Conservation (phyloP, 768 basidiomycete genomes). For the Hericium coralloides region DNA sequence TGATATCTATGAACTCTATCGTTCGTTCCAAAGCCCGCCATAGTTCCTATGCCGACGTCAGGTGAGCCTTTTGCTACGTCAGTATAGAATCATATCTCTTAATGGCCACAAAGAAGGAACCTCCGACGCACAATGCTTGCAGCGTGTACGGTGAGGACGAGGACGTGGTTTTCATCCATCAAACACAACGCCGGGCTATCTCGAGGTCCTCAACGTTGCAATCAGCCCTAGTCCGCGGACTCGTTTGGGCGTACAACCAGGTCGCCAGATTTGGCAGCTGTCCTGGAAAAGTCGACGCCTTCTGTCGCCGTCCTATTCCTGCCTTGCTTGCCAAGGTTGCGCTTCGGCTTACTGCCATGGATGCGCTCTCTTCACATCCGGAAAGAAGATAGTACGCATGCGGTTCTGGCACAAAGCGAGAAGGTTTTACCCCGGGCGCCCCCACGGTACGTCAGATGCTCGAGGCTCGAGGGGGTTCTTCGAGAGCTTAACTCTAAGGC, state of each 20-base stretch:
- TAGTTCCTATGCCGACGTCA: too few species aligned
- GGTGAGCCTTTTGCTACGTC: too few species aligned
- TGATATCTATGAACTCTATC: too few species aligned
- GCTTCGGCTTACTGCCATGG: too few species aligned
- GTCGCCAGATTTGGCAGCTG: background rate
- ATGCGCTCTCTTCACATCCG: background rate
- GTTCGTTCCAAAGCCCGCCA: too few species aligned
- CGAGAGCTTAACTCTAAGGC: background rate
- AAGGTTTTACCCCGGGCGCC: background rate
- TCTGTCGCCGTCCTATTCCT: background rate
- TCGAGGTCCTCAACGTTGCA: too few species aligned
- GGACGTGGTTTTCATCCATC: too few species aligned
- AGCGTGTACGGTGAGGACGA: too few species aligned
- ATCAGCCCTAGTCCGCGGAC: background rate
- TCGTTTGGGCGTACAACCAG: background rate
- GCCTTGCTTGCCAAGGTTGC: background rate
- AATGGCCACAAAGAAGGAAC: too few species aligned
- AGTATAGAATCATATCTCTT: too few species aligned
- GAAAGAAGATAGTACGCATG: background rate
- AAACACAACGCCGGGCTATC: too few species aligned
- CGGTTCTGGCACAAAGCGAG: background rate
- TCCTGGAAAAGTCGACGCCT: background rate
- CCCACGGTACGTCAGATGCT: background rate
- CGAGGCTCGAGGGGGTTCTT: background rate
- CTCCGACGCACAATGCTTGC: too few species aligned